phyloP scores from a whole-genome alignment of 208 protist genomes.

The Trypanosoma mega region DNA sequence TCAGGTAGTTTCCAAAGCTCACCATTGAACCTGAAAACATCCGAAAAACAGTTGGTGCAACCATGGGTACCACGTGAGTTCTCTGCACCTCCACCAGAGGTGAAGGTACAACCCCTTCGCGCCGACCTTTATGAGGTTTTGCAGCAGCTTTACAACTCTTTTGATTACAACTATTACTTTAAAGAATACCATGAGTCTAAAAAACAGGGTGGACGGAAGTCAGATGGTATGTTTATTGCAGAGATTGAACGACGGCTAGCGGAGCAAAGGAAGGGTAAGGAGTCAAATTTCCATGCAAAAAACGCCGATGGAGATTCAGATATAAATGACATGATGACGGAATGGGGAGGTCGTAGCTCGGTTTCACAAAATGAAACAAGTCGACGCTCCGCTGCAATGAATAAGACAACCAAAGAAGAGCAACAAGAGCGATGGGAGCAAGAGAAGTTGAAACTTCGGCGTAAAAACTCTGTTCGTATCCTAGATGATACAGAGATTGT shows the following conservation, averaged over 20 bases:
- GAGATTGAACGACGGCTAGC: conserved; percentile 33
- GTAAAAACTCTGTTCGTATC: too few species aligned
- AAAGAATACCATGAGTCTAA: conserved; percentile 23
- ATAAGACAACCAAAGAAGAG: not conserved
- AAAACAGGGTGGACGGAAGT: conserved; percentile 10
- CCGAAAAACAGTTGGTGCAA: not conserved
- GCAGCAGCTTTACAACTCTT: conserved; percentile 52
- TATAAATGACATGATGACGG: not conserved
- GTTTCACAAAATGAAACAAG: not conserved
- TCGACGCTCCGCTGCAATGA: not conserved
- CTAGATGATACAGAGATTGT: too few species aligned
- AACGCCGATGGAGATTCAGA: conserved; percentile 1
- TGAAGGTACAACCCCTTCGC: conserved; percentile 33
- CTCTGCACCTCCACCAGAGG: not conserved
- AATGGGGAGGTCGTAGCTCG: not conserved
- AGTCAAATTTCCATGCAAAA: not conserved
- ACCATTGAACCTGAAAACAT: not conserved
- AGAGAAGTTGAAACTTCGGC: too few species aligned
- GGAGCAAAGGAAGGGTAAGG: conserved; percentile 7
- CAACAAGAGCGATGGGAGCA: too few species aligned
- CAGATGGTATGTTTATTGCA: conserved; percentile 47
- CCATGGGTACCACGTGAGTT: conserved; percentile 2
- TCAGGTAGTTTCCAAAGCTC: conserved; percentile 10
- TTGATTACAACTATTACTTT: conserved; percentile 73
- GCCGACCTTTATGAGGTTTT: conserved; percentile 56